Conservation (phyloP, 1,139 yeast genomes). For the Candida tropicalis region DNA sequence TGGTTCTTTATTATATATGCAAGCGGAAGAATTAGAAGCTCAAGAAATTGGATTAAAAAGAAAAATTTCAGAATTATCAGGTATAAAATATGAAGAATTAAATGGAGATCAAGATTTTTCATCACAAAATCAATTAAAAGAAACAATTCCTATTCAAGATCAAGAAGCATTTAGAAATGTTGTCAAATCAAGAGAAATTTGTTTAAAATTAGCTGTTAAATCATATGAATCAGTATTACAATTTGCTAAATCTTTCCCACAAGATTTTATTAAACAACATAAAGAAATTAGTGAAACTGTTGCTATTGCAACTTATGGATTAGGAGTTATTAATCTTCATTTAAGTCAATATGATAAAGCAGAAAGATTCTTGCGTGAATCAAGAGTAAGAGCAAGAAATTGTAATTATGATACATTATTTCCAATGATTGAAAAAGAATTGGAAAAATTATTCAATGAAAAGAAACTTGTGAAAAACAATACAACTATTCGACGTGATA, state of each 20-base stretch:
- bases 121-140: constrained; percentile 9
- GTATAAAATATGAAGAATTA: constrained; percentile 23
- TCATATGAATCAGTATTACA: constrained; percentile 57
- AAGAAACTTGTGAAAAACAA: constrained; percentile 10
- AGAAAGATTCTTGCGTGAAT: constrained; percentile 63
- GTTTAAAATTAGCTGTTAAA: constrained; percentile 46
- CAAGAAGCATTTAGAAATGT: constrained; percentile 17
- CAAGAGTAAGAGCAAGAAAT: constrained; percentile 70
- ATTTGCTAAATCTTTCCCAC: constrained; percentile 54
- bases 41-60: constrained; percentile 37
- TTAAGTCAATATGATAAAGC: constrained; percentile 58
- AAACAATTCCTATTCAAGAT: constrained; percentile 16
- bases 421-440: constrained; percentile 66
- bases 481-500: constrained; percentile 10
- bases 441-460: constrained; percentile 50
- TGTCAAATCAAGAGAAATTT: constrained; percentile 35
- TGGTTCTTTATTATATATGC: constrained; percentile 71
- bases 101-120: constrained; percentile 7
- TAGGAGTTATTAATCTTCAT: constrained; percentile 78
- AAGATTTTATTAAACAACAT: constrained; percentile 23
- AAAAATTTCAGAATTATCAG: constrained; percentile 25
- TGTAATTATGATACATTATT: constrained; percentile 67
- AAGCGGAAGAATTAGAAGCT: constrained; percentile 67
- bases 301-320: constrained; percentile 81
- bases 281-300: constrained; percentile 53